Conservation (phyloP, 2,329 filamentous ascomycete species). For the Diaporthe citrichinensis region DNA sequence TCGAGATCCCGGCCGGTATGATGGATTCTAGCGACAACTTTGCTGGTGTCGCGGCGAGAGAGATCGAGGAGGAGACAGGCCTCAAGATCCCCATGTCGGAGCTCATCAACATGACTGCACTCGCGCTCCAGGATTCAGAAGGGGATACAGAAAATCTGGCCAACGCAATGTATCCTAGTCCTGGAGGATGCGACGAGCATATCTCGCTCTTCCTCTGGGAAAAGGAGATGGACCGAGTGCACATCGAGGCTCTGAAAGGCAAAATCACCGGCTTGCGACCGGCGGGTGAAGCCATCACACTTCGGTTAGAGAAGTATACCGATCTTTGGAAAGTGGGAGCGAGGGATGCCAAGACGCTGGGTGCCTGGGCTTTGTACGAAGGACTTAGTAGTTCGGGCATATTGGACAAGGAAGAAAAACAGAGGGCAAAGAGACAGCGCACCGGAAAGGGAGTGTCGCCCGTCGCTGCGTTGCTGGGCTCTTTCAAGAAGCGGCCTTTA, state of each 20-base stretch:
- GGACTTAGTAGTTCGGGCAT: slow-evolving; percentile 3
- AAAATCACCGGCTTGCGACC: slow-evolving; percentile 70
- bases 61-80: slow-evolving; percentile 73
- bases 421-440: slow-evolving; percentile 10
- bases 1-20: slow-evolving; percentile 74
- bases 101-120: slow-evolving; percentile 65
- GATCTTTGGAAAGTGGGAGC: slow-evolving; percentile 71
- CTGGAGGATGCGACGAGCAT: slow-evolving; percentile 73
- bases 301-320: slow-evolving; percentile 69
- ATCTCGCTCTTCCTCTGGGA: slow-evolving; percentile 71
- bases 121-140: slow-evolving; percentile 54
- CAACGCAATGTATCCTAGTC: slow-evolving; percentile 68
- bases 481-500: neutral
- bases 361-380: slow-evolving; percentile 64
- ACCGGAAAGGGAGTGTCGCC: neutral
- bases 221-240: slow-evolving; percentile 61
- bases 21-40: slow-evolving; percentile 68
- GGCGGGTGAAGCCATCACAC: slow-evolving; percentile 72
- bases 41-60: slow-evolving; percentile 68
- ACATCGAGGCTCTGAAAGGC: slow-evolving; percentile 69
- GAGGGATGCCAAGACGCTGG: slow-evolving; percentile 70
- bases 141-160: slow-evolving; percentile 54
- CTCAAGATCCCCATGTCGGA: slow-evolving; percentile 63
- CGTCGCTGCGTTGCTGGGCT: neutral
- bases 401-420: neutral